Evolutionary conservation across 768 basidiomycete genomes (phyloP), one percentile per base, ranked within the genome.

Genomic region (Hortiboletus campestris): DNA sequence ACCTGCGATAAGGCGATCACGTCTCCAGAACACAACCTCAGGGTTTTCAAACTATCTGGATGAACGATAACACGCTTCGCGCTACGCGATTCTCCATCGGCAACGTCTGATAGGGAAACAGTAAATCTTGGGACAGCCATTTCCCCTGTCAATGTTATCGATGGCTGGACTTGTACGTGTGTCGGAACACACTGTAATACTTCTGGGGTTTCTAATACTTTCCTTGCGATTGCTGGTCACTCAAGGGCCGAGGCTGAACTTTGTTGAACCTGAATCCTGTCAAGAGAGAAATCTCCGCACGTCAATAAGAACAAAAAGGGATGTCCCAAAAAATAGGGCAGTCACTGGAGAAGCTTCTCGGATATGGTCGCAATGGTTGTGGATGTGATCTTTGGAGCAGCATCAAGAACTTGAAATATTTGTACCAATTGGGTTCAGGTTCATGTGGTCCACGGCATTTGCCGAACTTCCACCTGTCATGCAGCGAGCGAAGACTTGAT

Each of bases 21-120:
- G 68, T 92, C 90, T 16, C 88, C 88, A 36, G 89, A 86, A 51
- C 75, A 81, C 10, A 87, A 64, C 71, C 82, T 89, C 32, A 80
- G 67, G 25, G 75, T 64, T 67, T 86, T 89, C 49, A 91, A 67
- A 41, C 76, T 65, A 46, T 89, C 86, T 51, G 80, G 72, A 65
- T 86, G 83, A 60, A 90, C 68, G 66, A 84, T 72, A 67, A 92
- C 69, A 62, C 87, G 86, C 63, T 84, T 79, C 31, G 78, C 76
- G 51, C 82, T 78, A 63, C 86, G 86, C 61, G 77, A 74, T 35
- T 58, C 67, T 52, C 65, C 65, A 49, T 78, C 77, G 50, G 63
- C 57, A 53, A 57, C 60, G 39, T 72, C 71, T 54, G 71, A 68
- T 31, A 74, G 46, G 57, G 72, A 69, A 56, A 78, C 74, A n/a